Percentiles rank a stretch among this genome's conserved stretches.
phyloP scores from a whole-genome alignment of 345 rosid species.

The Corymbia maculata region DNA sequence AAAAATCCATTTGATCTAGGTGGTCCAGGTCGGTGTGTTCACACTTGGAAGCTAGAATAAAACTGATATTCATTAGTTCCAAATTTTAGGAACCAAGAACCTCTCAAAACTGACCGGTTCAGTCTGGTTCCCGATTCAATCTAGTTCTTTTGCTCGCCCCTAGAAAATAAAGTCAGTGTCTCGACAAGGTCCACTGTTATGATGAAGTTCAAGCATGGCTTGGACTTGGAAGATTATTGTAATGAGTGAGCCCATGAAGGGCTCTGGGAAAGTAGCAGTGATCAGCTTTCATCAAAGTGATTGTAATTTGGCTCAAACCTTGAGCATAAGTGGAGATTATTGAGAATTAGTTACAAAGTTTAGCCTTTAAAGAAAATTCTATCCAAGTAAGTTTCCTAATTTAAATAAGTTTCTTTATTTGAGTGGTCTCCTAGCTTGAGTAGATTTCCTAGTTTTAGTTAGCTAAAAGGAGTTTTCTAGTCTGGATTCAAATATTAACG shows the following conservation, averaged over 20 bases:
- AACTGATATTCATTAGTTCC: fast-evolving
- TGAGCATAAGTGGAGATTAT: background rate
- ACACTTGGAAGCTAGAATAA: fast-evolving
- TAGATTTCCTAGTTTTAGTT: background rate
- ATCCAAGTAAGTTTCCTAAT: background rate
- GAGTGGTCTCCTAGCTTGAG: background rate
- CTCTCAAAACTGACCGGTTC: fast-evolving
- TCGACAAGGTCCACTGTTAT: background rate
- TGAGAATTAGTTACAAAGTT: background rate
- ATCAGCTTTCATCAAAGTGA: background rate
- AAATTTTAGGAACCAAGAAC: background rate
- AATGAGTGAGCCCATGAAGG: background rate
- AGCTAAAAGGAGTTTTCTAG: background rate
- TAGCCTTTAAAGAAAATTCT: too few relatives aligned
- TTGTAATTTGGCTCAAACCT: background rate
- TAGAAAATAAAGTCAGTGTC: too few relatives aligned
- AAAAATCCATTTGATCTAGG: fast-evolving
- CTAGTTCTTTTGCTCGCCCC: background rate
- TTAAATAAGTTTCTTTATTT: too few relatives aligned
- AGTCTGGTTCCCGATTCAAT: background rate
- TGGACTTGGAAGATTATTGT: background rate
- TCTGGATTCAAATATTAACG: background rate
- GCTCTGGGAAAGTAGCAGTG: background rate
- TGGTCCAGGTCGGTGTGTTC: fast-evolving
- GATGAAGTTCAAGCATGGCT: background rate